Base-by-base conservation (phyloP, 2,329 filamentous ascomycete genomes). In the Cytospora mali region DNA sequence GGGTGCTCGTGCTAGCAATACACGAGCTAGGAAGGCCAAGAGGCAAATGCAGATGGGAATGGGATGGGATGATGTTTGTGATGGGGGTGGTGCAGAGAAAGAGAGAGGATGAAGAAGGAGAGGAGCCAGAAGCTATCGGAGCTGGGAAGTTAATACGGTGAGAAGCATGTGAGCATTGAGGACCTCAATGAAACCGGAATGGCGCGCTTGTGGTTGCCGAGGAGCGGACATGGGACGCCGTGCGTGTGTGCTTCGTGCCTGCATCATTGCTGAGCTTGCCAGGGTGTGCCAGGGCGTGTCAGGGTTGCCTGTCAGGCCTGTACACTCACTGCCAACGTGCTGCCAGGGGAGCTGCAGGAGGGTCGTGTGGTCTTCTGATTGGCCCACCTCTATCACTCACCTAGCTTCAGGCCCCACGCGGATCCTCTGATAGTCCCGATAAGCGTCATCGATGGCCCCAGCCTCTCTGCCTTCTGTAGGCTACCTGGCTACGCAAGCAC, bases 301-400 rank as follows among this genome's bases (percentile, higher is more conserved):
- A 33, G n/a, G 18, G n/a, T n/a, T 46, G 42, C 42, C n/a, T 46
- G 42, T 9, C n/a, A 46, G 9, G 31, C 31, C 42, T 46, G 10
- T 21, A 10, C 42, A 11, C 42, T 23, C 42, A 23, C 5, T 54
- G 35, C 21, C 58, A 39, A 48, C 16, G 39, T 35, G 49, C 57
- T 31, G 48, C 42, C 60, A 53, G 53, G 33, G 50, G 52, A 27
- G 13, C 33, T 35, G 52, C 39, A 35, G 52, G 53, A 48, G 51
- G 58, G 39, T 54, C 62, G 62, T 64, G 62, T 64, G 62, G 58
- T 55, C 25, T 52, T 54, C 58, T 55, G 16, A 64, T 49, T 64
- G 56, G 62, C 35, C 46, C 46, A 42, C 52, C 28, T 53, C n/a
- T n/a, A n/a, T 29, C 7, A n/a, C n/a, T 46, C 10, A 6, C n/a